Evolutionary conservation across 1,284 basidiomycete species (phyloP).

Genomic region (Xanthoconium separans): DNA sequence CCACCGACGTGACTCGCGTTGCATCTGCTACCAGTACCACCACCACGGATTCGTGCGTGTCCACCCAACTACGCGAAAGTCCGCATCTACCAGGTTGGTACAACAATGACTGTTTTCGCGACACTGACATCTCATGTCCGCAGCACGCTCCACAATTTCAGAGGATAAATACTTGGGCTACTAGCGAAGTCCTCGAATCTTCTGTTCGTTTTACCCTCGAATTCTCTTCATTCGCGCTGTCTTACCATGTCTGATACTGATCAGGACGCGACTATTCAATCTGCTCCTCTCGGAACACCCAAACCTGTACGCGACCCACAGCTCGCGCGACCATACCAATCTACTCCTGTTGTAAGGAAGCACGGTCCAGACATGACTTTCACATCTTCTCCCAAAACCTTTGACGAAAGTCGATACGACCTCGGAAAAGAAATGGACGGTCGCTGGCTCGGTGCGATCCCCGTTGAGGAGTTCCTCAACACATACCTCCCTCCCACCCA

Average conservation of each 20-base stretch:
- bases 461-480: neutral
- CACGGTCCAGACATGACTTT: neutral
- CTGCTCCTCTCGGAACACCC: neutral
- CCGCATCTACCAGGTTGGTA: too few species aligned
- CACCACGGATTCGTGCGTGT: too few species aligned
- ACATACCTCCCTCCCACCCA: neutral
- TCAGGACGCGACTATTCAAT: neutral
- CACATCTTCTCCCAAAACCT: neutral
- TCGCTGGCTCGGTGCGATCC: neutral
- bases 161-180: neutral
- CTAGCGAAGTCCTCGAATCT: neutral
- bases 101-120: too few species aligned
- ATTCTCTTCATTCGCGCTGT: neutral
- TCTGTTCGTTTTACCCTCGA: neutral
- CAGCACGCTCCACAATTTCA: too few species aligned
- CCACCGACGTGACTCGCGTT: too few species aligned
- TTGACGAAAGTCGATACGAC: neutral
- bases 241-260: neutral
- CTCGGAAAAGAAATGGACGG: slow-evolving; percentile 1
- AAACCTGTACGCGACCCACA: neutral
- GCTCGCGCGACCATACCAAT: neutral
- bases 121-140: too few species aligned
- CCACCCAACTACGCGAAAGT: too few species aligned
- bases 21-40: too few species aligned
- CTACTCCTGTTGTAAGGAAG: neutral